Evolutionary conservation across 768 basidiomycete species (phyloP).

Genomic region (Tremella mesenterica): DNA sequence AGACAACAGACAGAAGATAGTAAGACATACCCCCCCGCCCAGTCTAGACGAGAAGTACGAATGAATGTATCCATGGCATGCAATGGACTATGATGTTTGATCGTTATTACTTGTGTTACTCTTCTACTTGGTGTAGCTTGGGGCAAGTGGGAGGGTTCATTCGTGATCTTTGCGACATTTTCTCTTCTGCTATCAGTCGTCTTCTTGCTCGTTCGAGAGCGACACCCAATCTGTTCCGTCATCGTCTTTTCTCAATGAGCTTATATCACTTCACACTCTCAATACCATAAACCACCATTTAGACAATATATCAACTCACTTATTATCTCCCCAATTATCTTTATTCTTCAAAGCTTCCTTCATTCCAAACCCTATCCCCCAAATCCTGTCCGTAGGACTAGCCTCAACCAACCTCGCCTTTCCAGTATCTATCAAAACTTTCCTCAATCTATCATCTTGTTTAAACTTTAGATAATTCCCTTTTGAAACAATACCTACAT

Average conservation of each 20-base stretch:
- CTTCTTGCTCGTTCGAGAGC: constrained; percentile 21
- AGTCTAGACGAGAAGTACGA: too few relatives aligned
- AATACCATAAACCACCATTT: too few relatives aligned
- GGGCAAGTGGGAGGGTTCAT: too few relatives aligned
- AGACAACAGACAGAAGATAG: too few relatives aligned
- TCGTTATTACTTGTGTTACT: too few relatives aligned
- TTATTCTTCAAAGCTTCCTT: constrained; percentile 48
- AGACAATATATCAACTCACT: constrained; percentile 49
- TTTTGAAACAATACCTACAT: constrained; percentile 52
- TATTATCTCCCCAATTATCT: constrained; percentile 54
- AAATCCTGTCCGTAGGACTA: constrained; percentile 56
- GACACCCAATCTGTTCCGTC: constrained; percentile 17
- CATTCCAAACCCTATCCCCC: constrained; percentile 56
- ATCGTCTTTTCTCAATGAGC: not conserved
- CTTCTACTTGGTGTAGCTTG: too few relatives aligned
- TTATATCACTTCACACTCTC: not conserved
- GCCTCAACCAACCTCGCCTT: constrained; percentile 65
- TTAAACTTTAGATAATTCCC: constrained; percentile 55
- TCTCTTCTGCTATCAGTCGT: constrained; percentile 5
- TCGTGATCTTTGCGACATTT: too few relatives aligned
- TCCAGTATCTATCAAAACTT: constrained; percentile 50
- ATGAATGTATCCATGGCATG: too few relatives aligned
- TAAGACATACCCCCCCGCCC: too few relatives aligned
- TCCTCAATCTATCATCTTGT: constrained; percentile 48
- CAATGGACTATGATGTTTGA: too few relatives aligned